Evolutionary conservation across 2,329 filamentous ascomycete species (phyloP).

Genomic region (Sphaerostilbella broomeana): DNA sequence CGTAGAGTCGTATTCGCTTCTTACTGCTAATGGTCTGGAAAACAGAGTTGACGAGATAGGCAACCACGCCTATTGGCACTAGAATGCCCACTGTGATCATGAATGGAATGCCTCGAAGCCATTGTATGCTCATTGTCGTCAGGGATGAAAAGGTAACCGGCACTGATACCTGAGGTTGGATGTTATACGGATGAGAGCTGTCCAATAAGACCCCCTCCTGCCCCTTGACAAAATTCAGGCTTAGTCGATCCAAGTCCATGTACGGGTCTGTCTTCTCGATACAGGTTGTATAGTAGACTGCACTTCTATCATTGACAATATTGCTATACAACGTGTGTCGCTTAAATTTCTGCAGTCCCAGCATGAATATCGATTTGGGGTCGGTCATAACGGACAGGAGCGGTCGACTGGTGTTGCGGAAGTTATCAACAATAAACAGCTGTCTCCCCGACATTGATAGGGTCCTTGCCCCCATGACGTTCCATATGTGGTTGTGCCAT

Average conservation of each 20-base stretch:
- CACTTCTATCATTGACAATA: conserved; percentile 76
- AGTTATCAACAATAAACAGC: conserved; percentile 79
- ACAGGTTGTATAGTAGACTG: conserved; percentile 74
- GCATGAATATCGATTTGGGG: conserved; percentile 77
- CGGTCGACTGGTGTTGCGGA: conserved; percentile 74
- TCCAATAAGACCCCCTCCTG: conserved; percentile 74
- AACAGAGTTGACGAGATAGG: conserved; percentile 68
- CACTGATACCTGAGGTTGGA: conserved; percentile 30
- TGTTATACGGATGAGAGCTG: conserved; percentile 51
- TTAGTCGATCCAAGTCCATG: conserved; percentile 57
- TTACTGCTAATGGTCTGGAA: conserved; percentile 71
- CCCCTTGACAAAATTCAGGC: conserved; percentile 66
- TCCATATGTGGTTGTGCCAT: conserved; percentile 63
- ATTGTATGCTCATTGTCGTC: conserved; percentile 26
- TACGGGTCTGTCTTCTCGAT: conserved; percentile 77
- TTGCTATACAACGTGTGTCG: conserved; percentile 77
- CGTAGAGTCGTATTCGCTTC: conserved; percentile 69
- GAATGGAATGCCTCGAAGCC: conserved; percentile 53
- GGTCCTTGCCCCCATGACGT: conserved; percentile 74
- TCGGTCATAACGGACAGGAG: conserved; percentile 78
- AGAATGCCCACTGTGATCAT: conserved; percentile 60
- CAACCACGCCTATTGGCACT: conserved; percentile 63
- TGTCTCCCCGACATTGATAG: conserved; percentile 80
- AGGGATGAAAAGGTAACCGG: conserved; percentile 27
- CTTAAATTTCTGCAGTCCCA: conserved; percentile 68